Evolutionary conservation across 2,329 filamentous ascomycete species (phyloP), one percentile per base, ranked within the genome.

Genomic region (Proliferodiscus dingleyae): DNA sequence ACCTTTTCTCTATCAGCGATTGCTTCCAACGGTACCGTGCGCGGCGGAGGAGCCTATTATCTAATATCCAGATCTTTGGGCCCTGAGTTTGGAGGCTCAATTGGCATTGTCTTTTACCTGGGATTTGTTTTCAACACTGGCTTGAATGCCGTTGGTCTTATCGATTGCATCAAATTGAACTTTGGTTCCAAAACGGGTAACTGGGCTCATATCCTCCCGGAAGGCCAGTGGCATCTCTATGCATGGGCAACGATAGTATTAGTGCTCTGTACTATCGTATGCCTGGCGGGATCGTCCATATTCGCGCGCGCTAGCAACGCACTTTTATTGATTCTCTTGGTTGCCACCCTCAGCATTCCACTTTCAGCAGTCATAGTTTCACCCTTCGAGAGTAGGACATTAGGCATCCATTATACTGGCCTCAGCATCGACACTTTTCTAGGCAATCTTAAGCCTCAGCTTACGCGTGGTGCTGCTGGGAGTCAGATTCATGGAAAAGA

Each of bases 31-130:
- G 89, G 89, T 21, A 90, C 89, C 37, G 89, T 95, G 45, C 83
- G 87, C 57, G 89, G 88, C 11, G 89, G 89, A 11, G 89, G 89
- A 41, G 87, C 89, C 29, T 95, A 95, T 63, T 95, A 91, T 59
- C 71, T 95, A 46, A 94, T 95, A 46, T 94, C 88, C 5, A 78
- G 89, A 50, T 90, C 86, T 36, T 70, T 95, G 3, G 89, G 89
- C 0, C 88, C 89, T 5, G 89, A 95, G 60, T 95, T 95, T 62
- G 89, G 89, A 21, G 89, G 89, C 13, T 89, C 87, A 1, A 94
- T 95, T 52, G 89, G 89, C 2, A 75, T 94, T 19, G 79, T 95
- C 10, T 94, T 94, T 66, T 95, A 93, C 63, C 72, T 94, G n/a
- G 87, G 89, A n/a, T 87, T 88, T 53, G 84, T 87, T 2, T 80